These are phyloP conservation scores for Claviceps citrina DNA, from an alignment of 2,329 filamentous ascomycete species.

Conservation along the genomic window DNA sequence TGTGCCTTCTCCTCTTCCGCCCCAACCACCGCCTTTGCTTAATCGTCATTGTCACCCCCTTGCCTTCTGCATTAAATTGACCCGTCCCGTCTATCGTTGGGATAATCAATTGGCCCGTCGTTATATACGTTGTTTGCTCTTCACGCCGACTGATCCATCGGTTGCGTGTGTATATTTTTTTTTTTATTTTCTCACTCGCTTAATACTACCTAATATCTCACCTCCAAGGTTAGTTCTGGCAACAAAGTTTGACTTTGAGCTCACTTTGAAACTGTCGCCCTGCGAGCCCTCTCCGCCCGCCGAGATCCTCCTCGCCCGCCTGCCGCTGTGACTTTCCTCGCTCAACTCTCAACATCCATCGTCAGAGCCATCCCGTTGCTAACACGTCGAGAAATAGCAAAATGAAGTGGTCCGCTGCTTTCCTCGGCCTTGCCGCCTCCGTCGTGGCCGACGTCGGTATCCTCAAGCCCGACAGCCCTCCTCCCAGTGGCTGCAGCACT, in stretches of 20 bases:
- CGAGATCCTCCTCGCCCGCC: too few relatives aligned
- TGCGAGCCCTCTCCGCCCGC: too few relatives aligned
- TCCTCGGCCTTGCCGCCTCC: constrained; percentile 28
- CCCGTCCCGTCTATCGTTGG: constrained; percentile 20
- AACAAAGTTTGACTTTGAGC: background rate
- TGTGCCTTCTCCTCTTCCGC: background rate
- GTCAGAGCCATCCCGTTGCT: background rate
- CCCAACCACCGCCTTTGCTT: background rate
- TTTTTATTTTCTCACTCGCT: too few relatives aligned
- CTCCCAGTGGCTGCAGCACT: constrained; percentile 37
- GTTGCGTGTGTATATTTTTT: background rate
- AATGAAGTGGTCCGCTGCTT: constrained; percentile 19
- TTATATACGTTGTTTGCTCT: background rate
- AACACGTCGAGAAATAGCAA: constrained; percentile 8
- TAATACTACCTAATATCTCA: background rate
- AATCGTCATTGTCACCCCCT: constrained; percentile 4
- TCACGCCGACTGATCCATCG: background rate
- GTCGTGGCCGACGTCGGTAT: constrained; percentile 26
- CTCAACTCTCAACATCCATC: background rate
- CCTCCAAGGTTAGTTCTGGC: constrained; percentile 2
- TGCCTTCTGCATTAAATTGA: constrained; percentile 11
- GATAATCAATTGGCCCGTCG: constrained; percentile 6
- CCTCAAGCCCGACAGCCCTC: constrained; percentile 31
- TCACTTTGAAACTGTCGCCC: background rate
- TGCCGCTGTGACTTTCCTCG: too few relatives aligned